Evolutionary conservation across 495 filamentous ascomycete species (phyloP).

Genomic region (Acidiella bohemica): DNA sequence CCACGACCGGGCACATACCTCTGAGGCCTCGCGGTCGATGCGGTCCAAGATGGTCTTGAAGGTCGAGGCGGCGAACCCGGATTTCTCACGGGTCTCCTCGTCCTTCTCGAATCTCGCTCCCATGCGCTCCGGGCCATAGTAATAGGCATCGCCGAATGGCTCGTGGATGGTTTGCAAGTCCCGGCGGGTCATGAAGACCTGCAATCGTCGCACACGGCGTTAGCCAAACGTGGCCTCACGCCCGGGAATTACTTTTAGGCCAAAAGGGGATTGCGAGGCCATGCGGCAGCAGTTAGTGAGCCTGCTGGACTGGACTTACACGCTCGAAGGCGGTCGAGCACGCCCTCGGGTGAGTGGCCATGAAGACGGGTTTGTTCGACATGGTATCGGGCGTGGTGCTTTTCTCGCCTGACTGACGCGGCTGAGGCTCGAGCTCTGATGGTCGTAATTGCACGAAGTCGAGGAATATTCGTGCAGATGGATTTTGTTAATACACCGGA

Average conservation of each 20-base stretch:
- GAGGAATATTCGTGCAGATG: too few species aligned
- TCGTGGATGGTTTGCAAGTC: conserved; percentile 81
- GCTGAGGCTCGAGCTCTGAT: background rate
- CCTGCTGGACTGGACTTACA: conserved; percentile 39
- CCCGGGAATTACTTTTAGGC: too few species aligned
- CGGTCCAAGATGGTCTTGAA: conserved; percentile 62
- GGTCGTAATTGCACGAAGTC: background rate
- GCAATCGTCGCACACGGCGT: conserved; percentile 3
- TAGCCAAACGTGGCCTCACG: too few species aligned
- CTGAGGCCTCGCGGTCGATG: conserved; percentile 49
- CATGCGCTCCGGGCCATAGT: conserved; percentile 82
- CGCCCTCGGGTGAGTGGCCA: conserved; percentile 83
- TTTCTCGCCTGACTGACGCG: background rate
- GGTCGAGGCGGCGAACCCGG: conserved; percentile 63
- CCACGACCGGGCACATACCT: conserved; percentile 39
- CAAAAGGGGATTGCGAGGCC: too few species aligned
- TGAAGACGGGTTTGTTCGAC: conserved; percentile 73
- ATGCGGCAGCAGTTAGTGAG: too few species aligned
- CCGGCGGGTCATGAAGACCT: conserved; percentile 92
- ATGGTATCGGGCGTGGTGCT: conserved; percentile 33
- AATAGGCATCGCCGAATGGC: conserved; percentile 92
- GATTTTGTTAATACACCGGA: too few species aligned
- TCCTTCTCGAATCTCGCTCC: conserved; percentile 62
- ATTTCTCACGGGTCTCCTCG: conserved; percentile 50
- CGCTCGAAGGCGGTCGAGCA: conserved; percentile 95